A percentile compares a stretch with the other conserved stretches of the same genome.
Conservation (phyloP, 2,329 filamentous ascomycete genomes). For the Paraconiothyrium sp. region DNA sequence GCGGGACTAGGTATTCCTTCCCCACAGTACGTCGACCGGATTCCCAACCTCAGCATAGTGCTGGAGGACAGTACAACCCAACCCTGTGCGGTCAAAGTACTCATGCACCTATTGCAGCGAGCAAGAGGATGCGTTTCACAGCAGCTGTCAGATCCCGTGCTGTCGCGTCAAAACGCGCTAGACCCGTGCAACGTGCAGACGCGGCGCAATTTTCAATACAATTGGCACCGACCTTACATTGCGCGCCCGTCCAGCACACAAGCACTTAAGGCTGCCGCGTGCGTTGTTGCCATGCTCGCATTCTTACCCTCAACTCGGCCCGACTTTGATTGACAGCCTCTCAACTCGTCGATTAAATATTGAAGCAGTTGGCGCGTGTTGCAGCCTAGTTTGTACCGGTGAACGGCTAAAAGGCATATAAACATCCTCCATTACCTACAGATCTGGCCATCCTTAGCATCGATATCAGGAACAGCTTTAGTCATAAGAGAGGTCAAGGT, state of each 20-base stretch:
- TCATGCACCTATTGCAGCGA: not conserved
- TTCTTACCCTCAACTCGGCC: not conserved
- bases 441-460: not conserved
- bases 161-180: slow-evolving; percentile 6
- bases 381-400: not conserved
- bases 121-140: not conserved
- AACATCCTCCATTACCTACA: not conserved
- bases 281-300: not conserved
- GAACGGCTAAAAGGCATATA: not conserved
- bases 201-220: too few species aligned
- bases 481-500: not conserved
- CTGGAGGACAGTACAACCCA: not conserved
- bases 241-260: not conserved
- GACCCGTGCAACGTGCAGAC: not conserved
- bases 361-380: not conserved
- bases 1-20: not conserved
- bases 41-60: slow-evolving; percentile 5
- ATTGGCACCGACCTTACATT: not conserved
- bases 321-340: not conserved
- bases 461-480: not conserved
- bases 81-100: not conserved
- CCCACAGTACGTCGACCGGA: slow-evolving; percentile 7
- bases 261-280: not conserved
- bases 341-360: not conserved
- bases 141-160: slow-evolving; percentile 1